Evolutionary conservation across 306 rosid genomes (phyloP), one percentile per base, ranked within the genome.

Genomic region (Urtica urens): DNA sequence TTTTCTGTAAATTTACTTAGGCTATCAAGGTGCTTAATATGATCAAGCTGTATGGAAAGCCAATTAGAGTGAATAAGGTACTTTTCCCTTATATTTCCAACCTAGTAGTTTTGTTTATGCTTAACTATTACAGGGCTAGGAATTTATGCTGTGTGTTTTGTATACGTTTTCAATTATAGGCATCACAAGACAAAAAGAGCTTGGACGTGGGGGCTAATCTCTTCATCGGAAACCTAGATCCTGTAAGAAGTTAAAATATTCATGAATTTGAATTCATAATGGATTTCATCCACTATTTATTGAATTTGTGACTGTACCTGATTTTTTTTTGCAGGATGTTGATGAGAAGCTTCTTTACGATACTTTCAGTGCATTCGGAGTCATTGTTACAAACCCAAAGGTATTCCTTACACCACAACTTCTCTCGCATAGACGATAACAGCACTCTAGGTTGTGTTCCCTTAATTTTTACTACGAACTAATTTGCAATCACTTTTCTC

Each of bases 341-440:
- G 99, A 92, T 60, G 99, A 92, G 76, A 92, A 85, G 75, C 99
- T 85, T 58, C 76, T 85, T 44, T 79, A 85, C 14, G 99, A 92
- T 60, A 92, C 96, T 26, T 92, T 92, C 78, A 92, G 99, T 79
- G 99, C 96, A 51, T 92, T 92, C 73, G 96, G 96, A 56, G 96
- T 82, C 66, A 92, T 92, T 65, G 99, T 85, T 58, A 75, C 99
- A 23, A 85, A 92, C 66, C 99, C 99, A 4, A 85, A 92, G 99
- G 99, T 92, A 55, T 16, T 49, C 2, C 18, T 35, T 58, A 49
- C 39, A 34, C 7, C 38, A 49, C 64, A 20, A 63, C 51, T 41
- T 49, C 5, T 38, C 41, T 6, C 64, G 13, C 10, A 13, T 3
- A 9, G n/a, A n/a, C n/a, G n/a, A n/a, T n/a, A n/a, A n/a, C n/a